Conservation (phyloP, 148 eudicot genomes). For the Polygonum maritimum region DNA sequence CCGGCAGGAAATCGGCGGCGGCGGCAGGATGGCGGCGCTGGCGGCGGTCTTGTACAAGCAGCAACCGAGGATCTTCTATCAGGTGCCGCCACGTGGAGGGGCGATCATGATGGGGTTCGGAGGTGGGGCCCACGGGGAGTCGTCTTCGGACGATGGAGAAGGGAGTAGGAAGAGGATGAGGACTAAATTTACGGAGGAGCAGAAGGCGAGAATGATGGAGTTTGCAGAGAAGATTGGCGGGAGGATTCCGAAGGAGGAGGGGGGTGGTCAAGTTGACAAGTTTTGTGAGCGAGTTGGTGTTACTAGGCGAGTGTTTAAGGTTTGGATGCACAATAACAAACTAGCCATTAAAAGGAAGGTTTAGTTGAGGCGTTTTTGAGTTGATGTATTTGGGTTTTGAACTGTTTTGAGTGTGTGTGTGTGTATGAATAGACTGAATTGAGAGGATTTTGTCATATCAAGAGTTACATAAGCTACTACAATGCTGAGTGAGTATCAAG, state of each 20-base stretch:
- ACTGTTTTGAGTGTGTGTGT: too few relatives aligned
- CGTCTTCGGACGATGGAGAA: constrained; percentile 34
- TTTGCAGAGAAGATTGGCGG: constrained; percentile 29
- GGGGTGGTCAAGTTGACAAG: constrained; percentile 13
- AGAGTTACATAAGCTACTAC: too few relatives aligned
- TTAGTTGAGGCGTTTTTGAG: too few relatives aligned
- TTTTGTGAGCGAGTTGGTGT: constrained; percentile 26
- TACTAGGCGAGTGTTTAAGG: constrained; percentile 27
- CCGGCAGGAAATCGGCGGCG: constrained; percentile 30
- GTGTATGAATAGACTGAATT: too few relatives aligned
- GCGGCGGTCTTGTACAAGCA: constrained; percentile 1
- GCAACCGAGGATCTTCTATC: not conserved
- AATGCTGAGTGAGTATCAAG: too few relatives aligned
- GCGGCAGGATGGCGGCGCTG: constrained; percentile 10
- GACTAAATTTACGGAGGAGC: constrained; percentile 28
- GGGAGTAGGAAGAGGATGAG: constrained; percentile 24
- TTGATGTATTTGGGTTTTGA: too few relatives aligned
- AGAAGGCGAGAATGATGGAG: constrained; percentile 28
- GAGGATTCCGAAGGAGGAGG: constrained; percentile 21
- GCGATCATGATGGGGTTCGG: constrained; percentile 53
- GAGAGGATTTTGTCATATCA: too few relatives aligned
- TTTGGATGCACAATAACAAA: constrained; percentile 42
- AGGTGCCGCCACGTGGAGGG: not conserved
- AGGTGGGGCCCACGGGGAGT: constrained; percentile 23
- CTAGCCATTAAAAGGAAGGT: not conserved